These are phyloP conservation scores for Trichophyton mentagrophytes DNA, from an alignment of 2,329 filamentous ascomycete species.

Conservation along the genomic window DNA sequence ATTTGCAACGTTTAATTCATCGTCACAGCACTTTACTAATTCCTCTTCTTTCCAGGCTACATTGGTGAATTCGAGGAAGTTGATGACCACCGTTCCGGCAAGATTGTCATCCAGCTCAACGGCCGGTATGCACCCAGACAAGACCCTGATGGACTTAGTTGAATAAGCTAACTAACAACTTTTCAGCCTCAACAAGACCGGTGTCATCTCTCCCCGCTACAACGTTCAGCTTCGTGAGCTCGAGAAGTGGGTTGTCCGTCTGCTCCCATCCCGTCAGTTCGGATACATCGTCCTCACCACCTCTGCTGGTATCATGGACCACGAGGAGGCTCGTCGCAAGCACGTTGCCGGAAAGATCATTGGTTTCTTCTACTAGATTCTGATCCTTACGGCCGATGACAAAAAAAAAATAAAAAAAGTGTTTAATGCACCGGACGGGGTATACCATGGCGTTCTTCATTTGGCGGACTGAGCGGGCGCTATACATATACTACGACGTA, in stretches of 20 bases:
- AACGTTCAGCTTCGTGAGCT: conserved; percentile 95
- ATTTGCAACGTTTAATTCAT: conserved; percentile 87
- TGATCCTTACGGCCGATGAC: background rate
- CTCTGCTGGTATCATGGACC: conserved; percentile 99
- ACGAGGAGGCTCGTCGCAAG: conserved; percentile 98
- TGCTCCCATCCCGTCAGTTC: conserved; percentile 98
- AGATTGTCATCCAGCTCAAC: conserved; percentile 99
- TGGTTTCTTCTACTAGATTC: conserved; percentile 91
- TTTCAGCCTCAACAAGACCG: conserved; percentile 78
- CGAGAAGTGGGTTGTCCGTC: conserved; percentile 99
- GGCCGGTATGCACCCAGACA: conserved; percentile 48
- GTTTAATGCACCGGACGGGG: background rate
- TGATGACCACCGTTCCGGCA: conserved; percentile 98
- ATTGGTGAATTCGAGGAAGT: conserved; percentile 99
- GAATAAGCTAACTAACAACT: background rate
- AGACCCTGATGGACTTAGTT: background rate
- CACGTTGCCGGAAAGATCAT: conserved; percentile 99
- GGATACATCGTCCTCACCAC: conserved; percentile 98
- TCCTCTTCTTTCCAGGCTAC: conserved; percentile 54
- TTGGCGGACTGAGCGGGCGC: background rate
- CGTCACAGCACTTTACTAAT: conserved; percentile 61
- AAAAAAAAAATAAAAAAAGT: background rate
- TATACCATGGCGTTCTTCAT: background rate
- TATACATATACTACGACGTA: conserved; percentile 6
- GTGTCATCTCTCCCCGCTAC: conserved; percentile 98